Base-by-base conservation (phyloP, 2,329 filamentous ascomycete species). In the Colletotrichum godetiae region DNA sequence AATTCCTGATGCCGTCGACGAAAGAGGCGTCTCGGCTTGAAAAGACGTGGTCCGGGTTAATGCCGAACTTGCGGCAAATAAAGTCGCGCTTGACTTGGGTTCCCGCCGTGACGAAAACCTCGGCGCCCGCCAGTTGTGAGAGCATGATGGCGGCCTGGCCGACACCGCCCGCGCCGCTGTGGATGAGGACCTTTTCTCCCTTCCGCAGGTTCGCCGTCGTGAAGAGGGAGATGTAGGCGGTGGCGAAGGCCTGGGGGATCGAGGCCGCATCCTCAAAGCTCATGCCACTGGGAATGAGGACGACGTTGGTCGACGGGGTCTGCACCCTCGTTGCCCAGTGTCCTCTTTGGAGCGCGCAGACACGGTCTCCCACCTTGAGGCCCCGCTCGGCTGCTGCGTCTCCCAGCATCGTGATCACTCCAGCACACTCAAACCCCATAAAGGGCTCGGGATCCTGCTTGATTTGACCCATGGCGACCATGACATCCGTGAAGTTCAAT, bases 251-350 rank as follows among this genome's bases (percentile, higher is more conserved):
- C 0, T 78, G 7, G 0, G 76, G 77, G 0, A 82, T 13, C 0
- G 77, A 77, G 2, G 85, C 84, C 0, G 81, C 84, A 2, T 79
- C 78, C 52, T 81, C 80, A 37, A 85, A 84, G 0, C 78, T 75
- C 73, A 86, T 78, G 19, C 78, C 76, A 0, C 77, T 76, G 0
- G 85, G 84, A 2, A 88, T 82, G 15, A 80, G 78, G 53, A 81
- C 81, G 0, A 77, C 42, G 33, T 76, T 73, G 15, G 49, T 58
- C 8, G 75, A 70, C 4, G 35, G 46, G 1, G 75, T 71, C 33
- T 77, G 75, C 5, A 58, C 75, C 33, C 76, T 70, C 19, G 75
- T 78, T 24, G 73, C 76, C n/a, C 77, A 64, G 24, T 58, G 46
- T 6, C 65, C 65, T 7, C 68, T 67, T 4, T 75, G 70, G 19